phyloP scores from a whole-genome alignment of 2,329 filamentous ascomycete genomes.

The Capronia americana region DNA sequence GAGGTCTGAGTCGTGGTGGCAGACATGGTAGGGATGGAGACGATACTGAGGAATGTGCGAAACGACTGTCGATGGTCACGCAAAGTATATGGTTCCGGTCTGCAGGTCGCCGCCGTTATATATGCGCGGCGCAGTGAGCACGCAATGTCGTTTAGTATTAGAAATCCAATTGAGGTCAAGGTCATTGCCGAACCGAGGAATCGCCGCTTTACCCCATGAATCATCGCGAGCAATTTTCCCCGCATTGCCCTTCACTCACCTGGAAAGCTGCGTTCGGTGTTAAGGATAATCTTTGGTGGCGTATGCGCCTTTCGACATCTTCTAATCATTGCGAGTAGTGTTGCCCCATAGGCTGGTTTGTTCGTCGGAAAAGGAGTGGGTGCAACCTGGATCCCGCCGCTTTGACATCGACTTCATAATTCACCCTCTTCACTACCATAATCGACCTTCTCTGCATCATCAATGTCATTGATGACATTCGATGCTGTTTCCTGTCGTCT shows the following conservation, averaged over 20 bases:
- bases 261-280: not conserved
- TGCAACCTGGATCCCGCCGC: not conserved
- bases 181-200: slow-evolving; percentile 30
- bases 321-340: slow-evolving; percentile 9
- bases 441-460: slow-evolving; percentile 42
- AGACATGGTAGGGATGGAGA: slow-evolving; percentile 34
- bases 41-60: not conserved
- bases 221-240: not conserved
- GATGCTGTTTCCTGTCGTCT: not conserved
- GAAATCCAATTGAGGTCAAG: slow-evolving; percentile 29
- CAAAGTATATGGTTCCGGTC: not conserved
- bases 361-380: not conserved
- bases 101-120: slow-evolving; percentile 6
- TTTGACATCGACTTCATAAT: slow-evolving; percentile 39
- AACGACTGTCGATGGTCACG: not conserved
- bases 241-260: slow-evolving; percentile 10
- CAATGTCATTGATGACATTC: slow-evolving; percentile 30
- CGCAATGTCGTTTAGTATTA: slow-evolving; percentile 32
- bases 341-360: not conserved
- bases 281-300: slow-evolving; percentile 1
- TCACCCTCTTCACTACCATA: slow-evolving; percentile 54
- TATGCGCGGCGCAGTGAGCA: slow-evolving; percentile 25
- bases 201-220: slow-evolving; percentile 25
- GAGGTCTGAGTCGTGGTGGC: slow-evolving; percentile 41
- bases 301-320: not conserved